A percentile compares a stretch with the other conserved stretches of the same genome.
phyloP scores from a whole-genome alignment of 768 basidiomycete species.

The Tylopilus sp. region DNA sequence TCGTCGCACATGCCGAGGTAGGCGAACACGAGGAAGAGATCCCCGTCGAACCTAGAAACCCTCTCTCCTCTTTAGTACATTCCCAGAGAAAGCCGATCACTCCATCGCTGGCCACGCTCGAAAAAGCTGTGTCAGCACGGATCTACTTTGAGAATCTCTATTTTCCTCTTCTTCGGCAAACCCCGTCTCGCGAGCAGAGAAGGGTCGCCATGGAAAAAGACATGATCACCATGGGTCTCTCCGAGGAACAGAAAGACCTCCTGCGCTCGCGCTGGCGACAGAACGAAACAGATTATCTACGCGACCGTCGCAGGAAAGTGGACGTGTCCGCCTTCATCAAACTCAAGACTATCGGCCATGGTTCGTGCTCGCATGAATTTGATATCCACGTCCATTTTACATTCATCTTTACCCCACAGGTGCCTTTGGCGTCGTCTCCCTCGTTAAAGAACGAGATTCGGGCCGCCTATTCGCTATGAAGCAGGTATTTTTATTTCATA shows the following conservation, averaged over 20 bases:
- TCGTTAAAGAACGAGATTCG: constrained; percentile 78
- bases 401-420: constrained; percentile 46
- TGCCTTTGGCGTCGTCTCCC: constrained; percentile 93
- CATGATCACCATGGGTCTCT: constrained; percentile 70
- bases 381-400: constrained; percentile 21
- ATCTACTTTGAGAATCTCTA: constrained; percentile 94
- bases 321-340: constrained; percentile 82
- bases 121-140: constrained; percentile 88
- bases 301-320: constrained; percentile 79
- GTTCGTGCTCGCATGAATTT: constrained; percentile 40
- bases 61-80: constrained; percentile 33
- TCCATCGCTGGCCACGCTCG: constrained; percentile 87
- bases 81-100: constrained; percentile 57
- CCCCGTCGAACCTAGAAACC: constrained; percentile 17
- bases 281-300: constrained; percentile 88
- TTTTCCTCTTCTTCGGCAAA: constrained; percentile 80
- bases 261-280: constrained; percentile 74
- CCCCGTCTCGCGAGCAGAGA: constrained; percentile 82
- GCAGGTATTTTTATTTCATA: constrained; percentile 56
- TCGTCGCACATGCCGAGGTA: constrained; percentile 63
- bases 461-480: constrained; percentile 94
- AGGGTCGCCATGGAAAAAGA: constrained; percentile 85
- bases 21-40: constrained; percentile 53
- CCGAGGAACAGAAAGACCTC: constrained; percentile 64
- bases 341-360: constrained; percentile 93